Evolutionary conservation across 768 basidiomycete species (phyloP).

Genomic region (Mycena chlorophos): DNA sequence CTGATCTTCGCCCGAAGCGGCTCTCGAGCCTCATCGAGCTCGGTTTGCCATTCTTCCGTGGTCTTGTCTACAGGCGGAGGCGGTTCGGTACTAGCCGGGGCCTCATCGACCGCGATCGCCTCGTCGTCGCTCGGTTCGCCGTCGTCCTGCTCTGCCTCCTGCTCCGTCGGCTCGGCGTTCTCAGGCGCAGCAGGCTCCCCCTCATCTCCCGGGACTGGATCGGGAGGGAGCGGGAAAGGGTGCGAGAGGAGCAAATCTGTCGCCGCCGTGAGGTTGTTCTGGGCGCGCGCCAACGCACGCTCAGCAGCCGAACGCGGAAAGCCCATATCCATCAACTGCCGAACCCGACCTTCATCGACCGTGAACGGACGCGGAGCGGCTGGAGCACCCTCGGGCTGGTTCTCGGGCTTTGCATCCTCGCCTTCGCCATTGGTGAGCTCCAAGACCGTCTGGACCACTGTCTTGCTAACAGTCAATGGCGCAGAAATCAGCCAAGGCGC

Average conservation of each 20-base stretch:
- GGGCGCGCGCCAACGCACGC: slow-evolving; percentile 76
- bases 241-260: slow-evolving; percentile 84
- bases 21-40: slow-evolving; percentile 66
- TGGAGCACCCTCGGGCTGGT: slow-evolving; percentile 34
- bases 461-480: slow-evolving; percentile 72
- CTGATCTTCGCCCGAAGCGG: slow-evolving; percentile 65
- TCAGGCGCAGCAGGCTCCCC: too few relatives aligned
- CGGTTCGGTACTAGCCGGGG: not conserved
- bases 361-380: slow-evolving; percentile 41
- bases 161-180: too few relatives aligned
- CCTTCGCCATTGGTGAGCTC: slow-evolving; percentile 81
- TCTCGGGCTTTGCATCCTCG: slow-evolving; percentile 62
- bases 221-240: slow-evolving; percentile 74
- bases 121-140: slow-evolving; percentile 2
- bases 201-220: slow-evolving; percentile 59
- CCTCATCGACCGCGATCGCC: slow-evolving; percentile 5
- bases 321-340: slow-evolving; percentile 93
- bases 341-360: slow-evolving; percentile 76
- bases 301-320: slow-evolving; percentile 89
- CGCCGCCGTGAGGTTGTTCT: slow-evolving; percentile 87
- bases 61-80: slow-evolving; percentile 40
- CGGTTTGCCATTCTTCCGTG: slow-evolving; percentile 62
- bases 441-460: slow-evolving; percentile 74
- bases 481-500: slow-evolving; percentile 78
- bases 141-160: slow-evolving; percentile 14